phyloP scores from a whole-genome alignment of 805 yeast species.

The Candida argentea region DNA sequence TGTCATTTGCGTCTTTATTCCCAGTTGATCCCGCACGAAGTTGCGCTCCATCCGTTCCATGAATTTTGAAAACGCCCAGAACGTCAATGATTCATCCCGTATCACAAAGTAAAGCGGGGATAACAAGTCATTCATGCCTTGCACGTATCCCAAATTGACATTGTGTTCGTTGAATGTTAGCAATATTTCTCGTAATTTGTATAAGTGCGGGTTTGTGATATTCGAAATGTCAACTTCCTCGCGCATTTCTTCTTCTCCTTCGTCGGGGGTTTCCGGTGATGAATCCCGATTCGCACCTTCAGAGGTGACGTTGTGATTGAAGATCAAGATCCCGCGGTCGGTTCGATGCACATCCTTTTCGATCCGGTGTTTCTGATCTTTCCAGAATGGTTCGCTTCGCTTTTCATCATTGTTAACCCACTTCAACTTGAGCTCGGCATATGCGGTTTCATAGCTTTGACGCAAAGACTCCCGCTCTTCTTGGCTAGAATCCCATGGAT shows the following conservation, averaged over 20 bases:
- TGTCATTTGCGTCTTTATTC: slow-evolving; percentile 83
- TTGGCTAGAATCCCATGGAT: slow-evolving; percentile 76
- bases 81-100: slow-evolving; percentile 68
- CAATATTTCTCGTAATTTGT: slow-evolving; percentile 63
- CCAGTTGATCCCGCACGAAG: slow-evolving; percentile 83
- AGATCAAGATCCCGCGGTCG: slow-evolving; percentile 68
- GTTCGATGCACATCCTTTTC: slow-evolving; percentile 92
- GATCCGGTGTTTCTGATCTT: slow-evolving; percentile 80
- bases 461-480: slow-evolving; percentile 56
- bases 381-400: slow-evolving; percentile 57
- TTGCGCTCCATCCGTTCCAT: slow-evolving; percentile 96
- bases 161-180: slow-evolving; percentile 82
- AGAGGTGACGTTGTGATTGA: slow-evolving; percentile 30
- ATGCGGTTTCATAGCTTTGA: slow-evolving; percentile 48
- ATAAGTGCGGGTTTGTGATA: slow-evolving; percentile 68
- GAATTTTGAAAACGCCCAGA: slow-evolving; percentile 80
- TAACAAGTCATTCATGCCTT: slow-evolving; percentile 92
- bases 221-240: slow-evolving; percentile 51
- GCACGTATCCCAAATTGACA: slow-evolving; percentile 83
- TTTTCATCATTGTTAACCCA: slow-evolving; percentile 54
- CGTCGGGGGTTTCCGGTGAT: slow-evolving; percentile 26
- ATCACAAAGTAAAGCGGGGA: slow-evolving; percentile 67
- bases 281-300: slow-evolving; percentile 11
- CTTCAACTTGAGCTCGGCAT: slow-evolving; percentile 54
- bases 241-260: slow-evolving; percentile 22